Conservation (phyloP, 108 stramenopile species). For the Cyclotella sp. region DNA sequence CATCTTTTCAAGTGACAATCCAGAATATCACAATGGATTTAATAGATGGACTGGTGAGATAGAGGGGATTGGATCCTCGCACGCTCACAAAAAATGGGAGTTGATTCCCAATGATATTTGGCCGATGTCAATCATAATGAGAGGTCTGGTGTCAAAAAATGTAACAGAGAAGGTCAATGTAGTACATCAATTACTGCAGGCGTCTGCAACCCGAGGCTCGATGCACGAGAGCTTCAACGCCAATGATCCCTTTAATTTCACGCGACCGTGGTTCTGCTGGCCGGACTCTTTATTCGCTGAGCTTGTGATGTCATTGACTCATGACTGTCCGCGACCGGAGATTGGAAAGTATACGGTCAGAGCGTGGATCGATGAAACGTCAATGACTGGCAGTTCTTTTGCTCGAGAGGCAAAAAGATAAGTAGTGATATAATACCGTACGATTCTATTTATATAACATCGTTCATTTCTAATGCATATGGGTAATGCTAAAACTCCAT, state of each 20-base stretch:
- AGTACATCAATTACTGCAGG: constrained; percentile 37
- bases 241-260: constrained; percentile 41
- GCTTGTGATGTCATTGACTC: constrained; percentile 58
- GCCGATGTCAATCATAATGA: constrained; percentile 76
- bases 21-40: constrained; percentile 46
- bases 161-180: constrained; percentile 35
- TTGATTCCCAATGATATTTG: constrained; percentile 51
- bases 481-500: no score
- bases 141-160: constrained; percentile 52
- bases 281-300: constrained; percentile 76
- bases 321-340: constrained; percentile 32
- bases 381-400: neutral
- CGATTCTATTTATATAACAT: no score
- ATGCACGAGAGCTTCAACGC: constrained; percentile 67
- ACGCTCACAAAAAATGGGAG: constrained; percentile 30
- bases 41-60: constrained; percentile 39
- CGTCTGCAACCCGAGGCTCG: constrained; percentile 47
- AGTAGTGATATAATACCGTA: neutral
- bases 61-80: constrained; percentile 59
- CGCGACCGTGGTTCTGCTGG: constrained; percentile 77
- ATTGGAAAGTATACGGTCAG: constrained; percentile 12
- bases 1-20: constrained; percentile 54
- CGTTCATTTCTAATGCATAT: no score
- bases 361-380: constrained; percentile 29
- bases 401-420: neutral